Evolutionary conservation across 164 flowering plant species (phyloP), one percentile per base, ranked within the genome.

Genomic region (Buxus sempervirens): DNA sequence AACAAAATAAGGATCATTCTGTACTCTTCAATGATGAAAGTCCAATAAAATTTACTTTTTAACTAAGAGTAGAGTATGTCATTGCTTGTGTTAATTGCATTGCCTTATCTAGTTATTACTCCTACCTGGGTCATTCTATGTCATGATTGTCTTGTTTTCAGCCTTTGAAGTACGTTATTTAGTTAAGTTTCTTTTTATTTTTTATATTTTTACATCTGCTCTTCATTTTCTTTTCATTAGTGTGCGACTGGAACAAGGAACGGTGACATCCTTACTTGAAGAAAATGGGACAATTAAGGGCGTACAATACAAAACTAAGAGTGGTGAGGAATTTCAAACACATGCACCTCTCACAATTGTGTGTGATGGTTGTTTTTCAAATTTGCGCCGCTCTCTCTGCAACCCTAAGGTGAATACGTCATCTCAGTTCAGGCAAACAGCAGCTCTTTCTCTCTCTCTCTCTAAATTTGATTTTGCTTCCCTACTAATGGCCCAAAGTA

Each of bases 301-400:
- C 18, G 91, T 92, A 49, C 80, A 71, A 25, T 90, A 85, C 81
- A 93, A 88, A 78, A 81, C 78, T 9, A 89, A 85, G 70, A 63
- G 70, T 72, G 96, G 97, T 23, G 77, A 87, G 66, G 94, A 83
- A 73, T 32, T 79, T 51, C 76, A 72, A 58, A 85, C 94, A 41
- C 81, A 77, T 79, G 96, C 97, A 55, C 94, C 98, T 69, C 79
- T 93, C 36, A 93, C 98, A 18, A 77, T 93, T 70, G 95, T 93
- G 16, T 93, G 98, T 66, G 98, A 93, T 81, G 98, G 97, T 42
- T 93, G 98, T 68, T 90, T 89, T 75, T 93, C 98, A 70, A 93
- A 93, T 73, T 77, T 93, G 80, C 87, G 96, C 18, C 94, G 91
- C 63, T 81, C 94, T 65, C 94, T 91, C 64, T 91, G 96, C 78